phyloP scores from a whole-genome alignment of 176 grass and related monocot genomes.

The Panicum miliaceum region DNA sequence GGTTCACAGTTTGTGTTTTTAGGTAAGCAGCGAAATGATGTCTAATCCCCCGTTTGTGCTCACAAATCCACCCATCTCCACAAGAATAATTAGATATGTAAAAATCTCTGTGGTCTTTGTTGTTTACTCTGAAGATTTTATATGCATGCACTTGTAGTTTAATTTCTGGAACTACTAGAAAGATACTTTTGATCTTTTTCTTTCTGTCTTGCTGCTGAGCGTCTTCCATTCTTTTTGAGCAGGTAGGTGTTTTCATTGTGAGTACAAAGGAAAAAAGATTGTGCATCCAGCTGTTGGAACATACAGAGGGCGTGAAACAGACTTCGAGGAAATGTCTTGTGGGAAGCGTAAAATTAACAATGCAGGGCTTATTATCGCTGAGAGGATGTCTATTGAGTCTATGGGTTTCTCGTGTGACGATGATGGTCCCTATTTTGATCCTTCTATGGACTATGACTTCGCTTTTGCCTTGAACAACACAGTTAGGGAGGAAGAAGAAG shows the following conservation, averaged over 20 bases:
- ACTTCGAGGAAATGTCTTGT: slow-evolving; percentile 9
- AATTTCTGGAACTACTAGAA: background rate
- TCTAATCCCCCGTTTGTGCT: background rate
- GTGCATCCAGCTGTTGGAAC: slow-evolving; percentile 19
- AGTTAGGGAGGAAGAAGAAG: background rate
- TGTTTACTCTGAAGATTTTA: background rate
- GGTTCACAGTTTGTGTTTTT: background rate
- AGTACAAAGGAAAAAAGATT: slow-evolving; percentile 12
- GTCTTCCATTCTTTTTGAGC: background rate
- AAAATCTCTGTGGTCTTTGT: background rate
- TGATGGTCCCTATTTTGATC: slow-evolving; percentile 19
- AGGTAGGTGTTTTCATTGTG: slow-evolving; percentile 12
- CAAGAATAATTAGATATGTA: background rate
- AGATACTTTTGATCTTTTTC: background rate
- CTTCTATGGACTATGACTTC: background rate
- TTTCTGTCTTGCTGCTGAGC: background rate
- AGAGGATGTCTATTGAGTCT: background rate
- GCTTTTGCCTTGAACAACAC: background rate
- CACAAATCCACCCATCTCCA: background rate
- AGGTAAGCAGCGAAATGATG: background rate
- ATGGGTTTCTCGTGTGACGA: background rate
- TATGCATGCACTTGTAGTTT: background rate
- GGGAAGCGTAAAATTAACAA: background rate
- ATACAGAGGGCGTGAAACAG: background rate
- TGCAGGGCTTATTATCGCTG: background rate